Conservation (phyloP, 768 basidiomycete genomes). For the Tulasnella sp. region DNA sequence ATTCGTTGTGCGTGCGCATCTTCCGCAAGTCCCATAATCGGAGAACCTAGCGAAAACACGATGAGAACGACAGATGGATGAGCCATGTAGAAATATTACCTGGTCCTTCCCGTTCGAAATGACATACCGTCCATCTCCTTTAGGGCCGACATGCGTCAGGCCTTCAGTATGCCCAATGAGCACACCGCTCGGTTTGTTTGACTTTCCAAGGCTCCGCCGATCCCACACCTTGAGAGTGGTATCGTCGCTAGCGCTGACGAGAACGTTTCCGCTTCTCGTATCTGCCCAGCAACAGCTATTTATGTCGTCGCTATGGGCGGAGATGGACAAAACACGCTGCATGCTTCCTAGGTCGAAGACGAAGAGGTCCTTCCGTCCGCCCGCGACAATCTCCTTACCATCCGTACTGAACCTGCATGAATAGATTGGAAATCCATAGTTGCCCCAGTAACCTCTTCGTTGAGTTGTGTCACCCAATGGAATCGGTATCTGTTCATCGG, state of each 20-base stretch:
- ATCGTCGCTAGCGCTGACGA: slow-evolving; percentile 93
- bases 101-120: slow-evolving; percentile 97
- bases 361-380: slow-evolving; percentile 49
- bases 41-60: slow-evolving; percentile 25
- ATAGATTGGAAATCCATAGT: slow-evolving; percentile 64
- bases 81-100: slow-evolving; percentile 26
- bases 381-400: slow-evolving; percentile 89
- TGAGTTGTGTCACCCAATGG: slow-evolving; percentile 25
- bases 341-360: slow-evolving; percentile 86
- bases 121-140: slow-evolving; percentile 91
- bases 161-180: slow-evolving; percentile 94
- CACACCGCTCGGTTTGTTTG: slow-evolving; percentile 74
- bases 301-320: slow-evolving; percentile 82
- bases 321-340: slow-evolving; percentile 66
- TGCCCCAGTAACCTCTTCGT: slow-evolving; percentile 28
- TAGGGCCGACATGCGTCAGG: slow-evolving; percentile 86
- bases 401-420: slow-evolving; percentile 94
- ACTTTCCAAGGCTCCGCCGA: slow-evolving; percentile 36
- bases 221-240: slow-evolving; percentile 91
- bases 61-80: background rate
- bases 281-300: slow-evolving; percentile 97
- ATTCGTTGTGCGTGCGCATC: slow-evolving; percentile 68
- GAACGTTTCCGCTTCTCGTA: slow-evolving; percentile 78
- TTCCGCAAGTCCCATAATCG: slow-evolving; percentile 89
- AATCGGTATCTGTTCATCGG: slow-evolving; percentile 50